These are phyloP conservation scores for Penicillium silybi DNA, from an alignment of 495 filamentous ascomycete species.

Conservation along the genomic window DNA sequence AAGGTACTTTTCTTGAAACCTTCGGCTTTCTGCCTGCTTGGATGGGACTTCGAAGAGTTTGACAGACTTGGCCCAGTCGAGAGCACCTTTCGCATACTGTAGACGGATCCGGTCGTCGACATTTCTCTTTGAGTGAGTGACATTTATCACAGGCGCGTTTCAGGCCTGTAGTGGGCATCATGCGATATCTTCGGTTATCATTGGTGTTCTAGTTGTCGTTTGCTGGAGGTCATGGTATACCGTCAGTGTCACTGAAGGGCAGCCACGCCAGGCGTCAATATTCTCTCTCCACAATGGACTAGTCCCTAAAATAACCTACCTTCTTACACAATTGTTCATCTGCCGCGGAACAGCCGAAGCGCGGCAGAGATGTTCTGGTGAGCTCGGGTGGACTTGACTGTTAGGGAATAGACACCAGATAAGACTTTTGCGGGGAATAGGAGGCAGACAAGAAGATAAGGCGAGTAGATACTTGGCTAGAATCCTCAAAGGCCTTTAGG, in stretches of 20 bases:
- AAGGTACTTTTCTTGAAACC: constrained; percentile 2
- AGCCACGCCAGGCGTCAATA: too few species aligned
- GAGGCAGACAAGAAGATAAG: not conserved
- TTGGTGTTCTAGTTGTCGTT: not conserved
- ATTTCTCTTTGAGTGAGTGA: constrained; percentile 14
- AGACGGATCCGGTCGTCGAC: not conserved
- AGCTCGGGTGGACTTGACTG: constrained; percentile 2
- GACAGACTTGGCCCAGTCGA: constrained; percentile 6
- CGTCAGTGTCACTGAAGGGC: too few species aligned
- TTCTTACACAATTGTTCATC: too few species aligned
- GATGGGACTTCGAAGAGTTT: constrained; percentile 1
- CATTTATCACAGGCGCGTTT: constrained; percentile 17
- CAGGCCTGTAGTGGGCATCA: not conserved
- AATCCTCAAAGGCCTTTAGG: not conserved
- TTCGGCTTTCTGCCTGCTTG: constrained; percentile 12
- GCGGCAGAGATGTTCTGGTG: not conserved
- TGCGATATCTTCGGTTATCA: not conserved
- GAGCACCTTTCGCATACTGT: constrained; percentile 14
- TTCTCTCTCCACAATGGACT: too few species aligned
- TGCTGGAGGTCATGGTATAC: not conserved
- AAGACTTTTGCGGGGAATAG: not conserved
- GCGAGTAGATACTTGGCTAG: not conserved
- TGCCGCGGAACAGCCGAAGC: too few species aligned
- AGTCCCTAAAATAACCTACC: too few species aligned
- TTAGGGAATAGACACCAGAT: not conserved